Conservation (phyloP, 805 yeast genomes). For the Ogataea methanolica region DNA sequence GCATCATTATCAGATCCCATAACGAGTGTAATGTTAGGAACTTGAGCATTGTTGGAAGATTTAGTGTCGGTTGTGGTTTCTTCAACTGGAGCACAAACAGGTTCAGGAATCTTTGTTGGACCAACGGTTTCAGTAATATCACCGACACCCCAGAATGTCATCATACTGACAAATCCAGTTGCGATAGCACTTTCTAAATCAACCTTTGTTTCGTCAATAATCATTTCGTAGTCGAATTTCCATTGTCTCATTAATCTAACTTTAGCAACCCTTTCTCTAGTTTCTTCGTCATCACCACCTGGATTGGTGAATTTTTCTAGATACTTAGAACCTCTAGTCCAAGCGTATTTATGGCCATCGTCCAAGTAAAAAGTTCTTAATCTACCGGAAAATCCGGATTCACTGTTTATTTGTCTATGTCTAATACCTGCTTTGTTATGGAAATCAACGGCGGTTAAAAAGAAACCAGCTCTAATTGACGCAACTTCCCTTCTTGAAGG, state of each 20-base stretch:
- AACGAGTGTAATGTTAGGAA: conserved; percentile 26
- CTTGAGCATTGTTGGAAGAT: conserved; percentile 3
- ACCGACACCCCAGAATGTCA: conserved; percentile 64
- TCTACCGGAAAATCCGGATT: conserved; percentile 35
- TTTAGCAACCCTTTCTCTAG: conserved; percentile 47
- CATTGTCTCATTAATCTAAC: conserved; percentile 55
- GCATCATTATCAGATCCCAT: conserved; percentile 28
- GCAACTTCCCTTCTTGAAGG: conserved; percentile 47
- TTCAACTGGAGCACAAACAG: background rate
- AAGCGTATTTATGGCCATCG: conserved; percentile 51
- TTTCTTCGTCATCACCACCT: conserved; percentile 52
- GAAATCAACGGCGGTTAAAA: conserved; percentile 42
- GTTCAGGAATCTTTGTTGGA: conserved; percentile 34
- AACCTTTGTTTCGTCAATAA: conserved; percentile 42
- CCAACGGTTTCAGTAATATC: conserved; percentile 50
- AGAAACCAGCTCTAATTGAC: conserved; percentile 45
- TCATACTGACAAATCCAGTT: conserved; percentile 59
- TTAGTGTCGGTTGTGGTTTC: background rate
- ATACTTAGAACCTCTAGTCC: conserved; percentile 49
- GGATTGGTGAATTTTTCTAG: conserved; percentile 52
- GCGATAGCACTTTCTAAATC: conserved; percentile 51
- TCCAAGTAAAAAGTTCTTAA: conserved; percentile 43
- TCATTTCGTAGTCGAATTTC: conserved; percentile 55
- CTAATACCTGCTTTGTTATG: conserved; percentile 41
- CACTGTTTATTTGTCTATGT: conserved; percentile 39